Conservation (phyloP, 148 eudicot species). For the Oxyria digyna region DNA sequence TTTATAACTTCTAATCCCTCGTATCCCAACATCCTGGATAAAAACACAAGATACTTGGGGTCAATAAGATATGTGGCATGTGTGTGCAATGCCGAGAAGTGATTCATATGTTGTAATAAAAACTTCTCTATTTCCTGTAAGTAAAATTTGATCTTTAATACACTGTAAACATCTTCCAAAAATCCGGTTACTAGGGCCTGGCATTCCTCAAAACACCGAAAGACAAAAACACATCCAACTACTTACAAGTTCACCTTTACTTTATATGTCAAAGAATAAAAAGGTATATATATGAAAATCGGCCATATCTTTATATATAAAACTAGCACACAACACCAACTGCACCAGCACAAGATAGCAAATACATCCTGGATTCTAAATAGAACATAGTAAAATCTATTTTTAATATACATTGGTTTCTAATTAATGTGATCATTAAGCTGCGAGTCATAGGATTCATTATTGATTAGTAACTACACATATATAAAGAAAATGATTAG, state of each 20-base stretch:
- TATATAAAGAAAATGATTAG: no score
- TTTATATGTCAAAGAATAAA: not conserved
- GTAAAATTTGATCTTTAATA: not conserved
- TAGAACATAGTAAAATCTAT: no score
- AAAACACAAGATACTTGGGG: not conserved
- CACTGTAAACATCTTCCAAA: no score
- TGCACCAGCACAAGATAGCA: not conserved
- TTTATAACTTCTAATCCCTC: slow-evolving; percentile 27
- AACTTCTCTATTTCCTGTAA: not conserved
- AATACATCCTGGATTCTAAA: no score
- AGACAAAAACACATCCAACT: not conserved
- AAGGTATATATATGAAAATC: not conserved
- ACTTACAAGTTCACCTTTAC: not conserved
- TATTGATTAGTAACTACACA: no score
- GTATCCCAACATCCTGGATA: slow-evolving; percentile 15
- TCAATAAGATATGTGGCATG: not conserved
- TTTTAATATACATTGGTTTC: no score
- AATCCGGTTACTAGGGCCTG: no score
- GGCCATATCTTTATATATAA: not conserved
- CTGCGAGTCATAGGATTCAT: not conserved
- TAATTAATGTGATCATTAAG: not conserved
- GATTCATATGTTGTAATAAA: not conserved
- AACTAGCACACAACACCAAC: not conserved
- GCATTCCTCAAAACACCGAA: not conserved
- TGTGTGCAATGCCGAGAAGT: not conserved